Conservation (phyloP, 140 eudicot genomes). For the Eryngium alpinum region DNA sequence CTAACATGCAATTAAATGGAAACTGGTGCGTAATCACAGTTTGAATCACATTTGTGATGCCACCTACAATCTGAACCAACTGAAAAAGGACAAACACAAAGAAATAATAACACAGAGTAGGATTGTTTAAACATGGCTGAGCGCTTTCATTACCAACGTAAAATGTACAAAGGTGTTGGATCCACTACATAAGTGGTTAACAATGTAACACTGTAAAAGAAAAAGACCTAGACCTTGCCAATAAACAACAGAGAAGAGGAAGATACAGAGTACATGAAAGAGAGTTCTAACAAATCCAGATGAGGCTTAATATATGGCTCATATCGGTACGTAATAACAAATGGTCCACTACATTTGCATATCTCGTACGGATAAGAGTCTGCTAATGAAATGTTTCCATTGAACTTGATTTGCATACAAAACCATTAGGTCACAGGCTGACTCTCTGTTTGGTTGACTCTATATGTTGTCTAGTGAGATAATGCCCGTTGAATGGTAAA, state of each 20-base stretch:
- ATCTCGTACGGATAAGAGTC: conserved; percentile 39
- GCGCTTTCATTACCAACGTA: conserved; percentile 13
- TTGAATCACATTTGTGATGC: too few relatives aligned
- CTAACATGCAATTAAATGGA: too few relatives aligned
- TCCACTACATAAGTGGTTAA: conserved; percentile 6
- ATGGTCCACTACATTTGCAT: conserved; percentile 25
- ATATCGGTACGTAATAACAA: conserved; percentile 23
- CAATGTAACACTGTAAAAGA: conserved; percentile 31
- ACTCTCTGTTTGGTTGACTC: too few relatives aligned
- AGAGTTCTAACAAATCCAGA: conserved; percentile 24
- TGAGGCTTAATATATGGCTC: conserved; percentile 23
- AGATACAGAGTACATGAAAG: conserved; percentile 23
- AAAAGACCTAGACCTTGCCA: conserved; percentile 18
- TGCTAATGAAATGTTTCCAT: conserved; percentile 56
- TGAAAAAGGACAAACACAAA: background rate
- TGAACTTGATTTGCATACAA: too few relatives aligned
- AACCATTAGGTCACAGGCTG: too few relatives aligned
- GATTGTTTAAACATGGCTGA: background rate
- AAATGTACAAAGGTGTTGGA: conserved; percentile 17
- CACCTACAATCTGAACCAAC: background rate
- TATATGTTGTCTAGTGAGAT: too few relatives aligned
- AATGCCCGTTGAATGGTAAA: too few relatives aligned
- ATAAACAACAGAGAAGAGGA: conserved; percentile 20
- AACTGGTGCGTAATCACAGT: too few relatives aligned
- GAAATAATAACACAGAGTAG: background rate